Conservation (phyloP, 768 basidiomycete species). For the Austroboletus eburneus region DNA sequence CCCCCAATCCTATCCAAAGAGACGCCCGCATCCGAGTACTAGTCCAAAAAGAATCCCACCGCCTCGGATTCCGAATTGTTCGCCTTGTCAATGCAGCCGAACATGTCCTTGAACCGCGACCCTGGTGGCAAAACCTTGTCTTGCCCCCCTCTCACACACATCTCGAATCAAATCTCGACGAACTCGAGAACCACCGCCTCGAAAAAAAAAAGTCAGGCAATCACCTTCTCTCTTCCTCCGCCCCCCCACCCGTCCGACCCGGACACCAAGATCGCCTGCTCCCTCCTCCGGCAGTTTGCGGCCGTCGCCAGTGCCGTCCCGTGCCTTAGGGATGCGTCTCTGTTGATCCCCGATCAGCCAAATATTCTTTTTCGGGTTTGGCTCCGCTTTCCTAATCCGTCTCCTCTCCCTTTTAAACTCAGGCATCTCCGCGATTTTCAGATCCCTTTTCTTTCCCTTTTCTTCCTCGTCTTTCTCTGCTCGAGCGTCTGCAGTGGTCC, state of each 20-base stretch:
- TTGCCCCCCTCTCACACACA: constrained; percentile 18
- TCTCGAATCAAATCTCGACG: constrained; percentile 32
- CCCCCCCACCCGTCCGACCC: constrained; percentile 2
- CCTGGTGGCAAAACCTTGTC: constrained; percentile 34
- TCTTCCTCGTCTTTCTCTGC: neutral
- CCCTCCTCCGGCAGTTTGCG: constrained; percentile 27
- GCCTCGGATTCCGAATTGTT: constrained; percentile 47
- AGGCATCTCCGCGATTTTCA: constrained; percentile 26
- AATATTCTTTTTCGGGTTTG: constrained; percentile 32
- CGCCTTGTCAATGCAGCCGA: constrained; percentile 41
- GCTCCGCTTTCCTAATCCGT: constrained; percentile 27
- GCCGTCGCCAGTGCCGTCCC: constrained; percentile 22
- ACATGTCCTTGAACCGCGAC: constrained; percentile 30
- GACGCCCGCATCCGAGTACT: constrained; percentile 24
- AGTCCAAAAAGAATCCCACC: constrained; percentile 25
- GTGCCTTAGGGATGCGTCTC: constrained; percentile 35
- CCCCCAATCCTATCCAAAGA: too few species aligned
- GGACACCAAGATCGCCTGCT: neutral
- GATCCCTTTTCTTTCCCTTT: constrained; percentile 6
- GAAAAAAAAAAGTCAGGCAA: constrained; percentile 9
- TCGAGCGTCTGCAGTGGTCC: too few species aligned
- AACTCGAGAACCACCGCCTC: constrained; percentile 19
- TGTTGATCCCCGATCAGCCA: constrained; percentile 64
- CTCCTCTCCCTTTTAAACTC: constrained; percentile 16
- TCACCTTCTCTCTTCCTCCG: constrained; percentile 13